Conservation (phyloP, 768 basidiomycete genomes). For the Gelatoporia subvermispora region DNA sequence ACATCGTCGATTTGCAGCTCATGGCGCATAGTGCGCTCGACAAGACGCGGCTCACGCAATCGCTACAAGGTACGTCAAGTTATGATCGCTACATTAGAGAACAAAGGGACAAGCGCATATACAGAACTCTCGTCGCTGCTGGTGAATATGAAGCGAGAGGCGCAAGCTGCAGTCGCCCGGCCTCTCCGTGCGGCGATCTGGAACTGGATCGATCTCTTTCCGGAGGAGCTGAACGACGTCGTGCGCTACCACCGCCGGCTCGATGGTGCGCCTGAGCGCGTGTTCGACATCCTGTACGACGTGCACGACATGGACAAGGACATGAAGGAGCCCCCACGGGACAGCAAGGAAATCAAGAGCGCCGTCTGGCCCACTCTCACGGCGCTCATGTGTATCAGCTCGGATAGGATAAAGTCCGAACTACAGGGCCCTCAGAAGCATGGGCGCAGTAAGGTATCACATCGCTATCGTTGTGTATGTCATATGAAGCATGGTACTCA, state of each 20-base stretch:
- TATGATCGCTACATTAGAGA: not conserved
- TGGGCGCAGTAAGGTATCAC: slow-evolving; percentile 15
- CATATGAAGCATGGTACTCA: not conserved
- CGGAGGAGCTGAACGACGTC: slow-evolving; percentile 72
- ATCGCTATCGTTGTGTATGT: not conserved
- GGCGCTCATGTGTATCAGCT: slow-evolving; percentile 66
- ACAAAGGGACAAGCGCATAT: slow-evolving; percentile 1
- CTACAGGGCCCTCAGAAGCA: slow-evolving; percentile 38
- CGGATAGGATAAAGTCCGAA: slow-evolving; percentile 64
- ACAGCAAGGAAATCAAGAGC: slow-evolving; percentile 39
- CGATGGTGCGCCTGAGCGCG: slow-evolving; percentile 80
- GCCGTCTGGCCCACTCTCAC: slow-evolving; percentile 79
- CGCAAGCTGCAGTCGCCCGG: slow-evolving; percentile 65
- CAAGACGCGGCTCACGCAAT: slow-evolving; percentile 56
- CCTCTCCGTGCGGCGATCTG: slow-evolving; percentile 77
- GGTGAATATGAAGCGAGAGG: slow-evolving; percentile 73
- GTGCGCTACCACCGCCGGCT: slow-evolving; percentile 56
- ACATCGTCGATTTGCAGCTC: slow-evolving; percentile 71
- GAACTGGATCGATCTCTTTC: slow-evolving; percentile 85
- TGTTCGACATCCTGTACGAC: slow-evolving; percentile 75
- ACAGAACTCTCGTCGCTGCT: slow-evolving; percentile 77
- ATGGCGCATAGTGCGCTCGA: slow-evolving; percentile 78
- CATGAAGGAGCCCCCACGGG: slow-evolving; percentile 3
- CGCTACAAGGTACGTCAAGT: slow-evolving; percentile 53
- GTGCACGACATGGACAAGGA: slow-evolving; percentile 7